A percentile compares a stretch with the other conserved stretches of the same genome.
These are phyloP conservation scores for Yamadazyma trypodendri DNA, from an alignment of 1,139 yeast species.

Conservation along the genomic window DNA sequence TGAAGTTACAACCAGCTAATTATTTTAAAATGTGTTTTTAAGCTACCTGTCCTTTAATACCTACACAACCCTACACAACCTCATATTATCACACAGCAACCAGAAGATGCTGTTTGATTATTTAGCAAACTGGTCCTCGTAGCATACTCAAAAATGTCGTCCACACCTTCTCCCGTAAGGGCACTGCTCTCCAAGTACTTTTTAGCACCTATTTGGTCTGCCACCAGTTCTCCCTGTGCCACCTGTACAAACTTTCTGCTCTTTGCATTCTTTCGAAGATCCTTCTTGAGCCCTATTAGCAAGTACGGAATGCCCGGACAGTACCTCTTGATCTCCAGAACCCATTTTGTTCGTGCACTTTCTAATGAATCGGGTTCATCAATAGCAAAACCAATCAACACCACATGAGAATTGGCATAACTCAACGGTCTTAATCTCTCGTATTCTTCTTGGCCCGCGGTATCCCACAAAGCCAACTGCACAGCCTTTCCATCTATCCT, in stretches of 20 bases:
- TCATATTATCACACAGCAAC: constrained; percentile 39
- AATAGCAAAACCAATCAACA: constrained; percentile 69
- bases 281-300: constrained; percentile 70
- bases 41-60: background rate
- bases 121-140: constrained; percentile 62
- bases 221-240: constrained; percentile 58
- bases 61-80: background rate
- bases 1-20: too few species aligned
- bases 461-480: constrained; percentile 90
- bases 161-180: constrained; percentile 78
- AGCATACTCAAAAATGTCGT: constrained; percentile 75
- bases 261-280: constrained; percentile 43
- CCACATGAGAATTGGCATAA: constrained; percentile 72
- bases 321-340: constrained; percentile 63
- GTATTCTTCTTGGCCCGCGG: constrained; percentile 95
- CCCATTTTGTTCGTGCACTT: constrained; percentile 73
- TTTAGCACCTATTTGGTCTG: constrained; percentile 67
- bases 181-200: constrained; percentile 73
- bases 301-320: constrained; percentile 68
- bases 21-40: too few species aligned
- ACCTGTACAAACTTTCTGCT: constrained; percentile 47
- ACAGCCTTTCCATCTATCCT: constrained; percentile 91
- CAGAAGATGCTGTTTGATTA: constrained; percentile 25
- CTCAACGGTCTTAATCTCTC: constrained; percentile 81
- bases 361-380: constrained; percentile 68